Evolutionary conservation across 306 rosid genomes (phyloP).

Genomic region (Pyrus bretschneideri): DNA sequence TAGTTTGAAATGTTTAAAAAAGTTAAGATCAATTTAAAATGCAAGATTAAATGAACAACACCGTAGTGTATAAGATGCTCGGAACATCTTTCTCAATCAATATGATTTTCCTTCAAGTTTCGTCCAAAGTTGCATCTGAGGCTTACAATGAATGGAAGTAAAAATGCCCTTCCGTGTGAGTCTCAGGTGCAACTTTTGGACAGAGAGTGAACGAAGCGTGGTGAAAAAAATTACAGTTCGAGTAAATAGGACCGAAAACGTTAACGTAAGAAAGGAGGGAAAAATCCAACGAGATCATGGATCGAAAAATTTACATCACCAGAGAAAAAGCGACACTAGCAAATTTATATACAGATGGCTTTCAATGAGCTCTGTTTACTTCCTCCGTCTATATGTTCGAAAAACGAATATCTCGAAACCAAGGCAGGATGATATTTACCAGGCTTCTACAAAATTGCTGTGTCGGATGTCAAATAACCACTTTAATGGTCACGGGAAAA

Average conservation of each 20-base stretch:
- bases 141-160: too few relatives aligned
- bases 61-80: too few relatives aligned
- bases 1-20: too few relatives aligned
- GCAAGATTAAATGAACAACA: too few relatives aligned
- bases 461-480: conserved; percentile 16
- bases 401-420: not conserved
- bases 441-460: conserved; percentile 29
- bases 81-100: too few relatives aligned
- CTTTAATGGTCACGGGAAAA: conserved; percentile 37
- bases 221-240: not conserved
- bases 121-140: too few relatives aligned
- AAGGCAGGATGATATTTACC: conserved; percentile 16
- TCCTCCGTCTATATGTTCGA: conserved; percentile 5
- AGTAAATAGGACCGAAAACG: not conserved
- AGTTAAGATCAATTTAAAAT: too few relatives aligned
- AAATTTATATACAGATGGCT: conserved; percentile 29
- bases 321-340: not conserved
- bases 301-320: not conserved
- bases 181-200: too few relatives aligned
- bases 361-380: conserved; percentile 8
- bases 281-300: not conserved
- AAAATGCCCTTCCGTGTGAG: too few relatives aligned
- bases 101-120: too few relatives aligned
- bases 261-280: not conserved
- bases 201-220: too few relatives aligned